phyloP scores from a whole-genome alignment of 306 rosid genomes.

The Alnus rubra region DNA sequence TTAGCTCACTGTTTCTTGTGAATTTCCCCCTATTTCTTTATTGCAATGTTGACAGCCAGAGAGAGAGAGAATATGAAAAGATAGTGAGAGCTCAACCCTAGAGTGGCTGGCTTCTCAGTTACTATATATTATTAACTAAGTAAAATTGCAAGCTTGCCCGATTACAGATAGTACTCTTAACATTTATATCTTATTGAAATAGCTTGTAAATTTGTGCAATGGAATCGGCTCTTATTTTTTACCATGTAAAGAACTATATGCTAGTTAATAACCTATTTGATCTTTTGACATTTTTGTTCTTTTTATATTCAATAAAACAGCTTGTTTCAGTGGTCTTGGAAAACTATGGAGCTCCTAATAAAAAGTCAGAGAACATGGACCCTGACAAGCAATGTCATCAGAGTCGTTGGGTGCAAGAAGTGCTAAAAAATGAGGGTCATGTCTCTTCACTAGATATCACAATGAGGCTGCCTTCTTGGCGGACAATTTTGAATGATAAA shows the following conservation, averaged over 20 bases:
- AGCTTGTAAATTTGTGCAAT: not conserved
- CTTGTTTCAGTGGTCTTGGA: constrained; percentile 86
- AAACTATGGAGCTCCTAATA: constrained; percentile 60
- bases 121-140: not conserved
- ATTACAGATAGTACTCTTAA: not conserved
- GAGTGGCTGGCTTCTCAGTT: not conserved
- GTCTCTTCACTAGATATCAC: constrained; percentile 46
- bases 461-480: constrained; percentile 64
- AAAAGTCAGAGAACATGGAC: constrained; percentile 29
- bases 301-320: constrained; percentile 43
- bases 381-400: constrained; percentile 42
- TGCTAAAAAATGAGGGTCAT: constrained; percentile 45
- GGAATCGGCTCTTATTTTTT: not conserved
- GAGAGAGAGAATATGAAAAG: not conserved
- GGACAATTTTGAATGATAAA: constrained; percentile 50
- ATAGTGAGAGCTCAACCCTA: not conserved
- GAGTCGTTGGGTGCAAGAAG: constrained; percentile 59
- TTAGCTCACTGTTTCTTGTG: not conserved
- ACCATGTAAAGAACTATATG: constrained; percentile 4
- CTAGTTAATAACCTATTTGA: constrained; percentile 19
- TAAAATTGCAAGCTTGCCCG: not conserved
- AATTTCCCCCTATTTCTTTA: not conserved
- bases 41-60: not conserved
- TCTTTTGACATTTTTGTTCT: constrained; percentile 11
- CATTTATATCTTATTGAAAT: not conserved